Percentiles rank a stretch among this genome's conserved stretches.
Conservation (phyloP, 257 asterid genomes). For the Forsythia viridissima region DNA sequence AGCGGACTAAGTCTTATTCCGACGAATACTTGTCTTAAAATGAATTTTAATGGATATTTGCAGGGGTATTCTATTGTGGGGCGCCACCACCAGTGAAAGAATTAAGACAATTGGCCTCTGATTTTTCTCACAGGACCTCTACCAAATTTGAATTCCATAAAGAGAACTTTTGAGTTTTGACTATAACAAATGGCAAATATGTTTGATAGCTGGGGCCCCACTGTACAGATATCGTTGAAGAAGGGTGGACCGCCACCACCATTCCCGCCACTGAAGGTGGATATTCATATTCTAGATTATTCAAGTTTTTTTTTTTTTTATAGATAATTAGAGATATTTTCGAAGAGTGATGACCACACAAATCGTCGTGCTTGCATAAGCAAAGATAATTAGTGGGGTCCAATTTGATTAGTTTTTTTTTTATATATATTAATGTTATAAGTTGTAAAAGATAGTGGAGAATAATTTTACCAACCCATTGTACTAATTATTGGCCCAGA, state of each 20-base stretch:
- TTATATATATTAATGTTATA: not conserved
- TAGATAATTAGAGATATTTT: slow-evolving; percentile 12
- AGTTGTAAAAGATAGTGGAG: slow-evolving; percentile 21
- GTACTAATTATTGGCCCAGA: not conserved
- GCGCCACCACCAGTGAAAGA: slow-evolving; percentile 79
- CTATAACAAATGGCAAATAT: not conserved
- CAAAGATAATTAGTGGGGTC: slow-evolving; percentile 24
- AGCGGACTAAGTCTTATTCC: not conserved
- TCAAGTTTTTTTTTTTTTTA: not conserved
- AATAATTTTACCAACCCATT: slow-evolving; percentile 22
- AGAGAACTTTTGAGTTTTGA: slow-evolving; percentile 63
- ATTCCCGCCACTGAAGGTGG: slow-evolving; percentile 14
- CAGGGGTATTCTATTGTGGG: slow-evolving; percentile 97
- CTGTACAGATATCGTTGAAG: not conserved
- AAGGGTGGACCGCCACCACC: slow-evolving; percentile 28
- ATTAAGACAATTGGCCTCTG: slow-evolving; percentile 60
- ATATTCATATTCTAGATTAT: not conserved
- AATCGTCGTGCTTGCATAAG: slow-evolving; percentile 31
- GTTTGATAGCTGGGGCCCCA: not conserved
- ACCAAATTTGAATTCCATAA: slow-evolving; percentile 91
- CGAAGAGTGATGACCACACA: slow-evolving; percentile 15
- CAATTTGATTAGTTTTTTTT: slow-evolving; percentile 17
- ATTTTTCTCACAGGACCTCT: slow-evolving; percentile 68
- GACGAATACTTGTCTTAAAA: not conserved
- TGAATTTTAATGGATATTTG: slow-evolving; percentile 11